Conservation (phyloP, 2,329 filamentous ascomycete genomes). For the Alternaria triticina region DNA sequence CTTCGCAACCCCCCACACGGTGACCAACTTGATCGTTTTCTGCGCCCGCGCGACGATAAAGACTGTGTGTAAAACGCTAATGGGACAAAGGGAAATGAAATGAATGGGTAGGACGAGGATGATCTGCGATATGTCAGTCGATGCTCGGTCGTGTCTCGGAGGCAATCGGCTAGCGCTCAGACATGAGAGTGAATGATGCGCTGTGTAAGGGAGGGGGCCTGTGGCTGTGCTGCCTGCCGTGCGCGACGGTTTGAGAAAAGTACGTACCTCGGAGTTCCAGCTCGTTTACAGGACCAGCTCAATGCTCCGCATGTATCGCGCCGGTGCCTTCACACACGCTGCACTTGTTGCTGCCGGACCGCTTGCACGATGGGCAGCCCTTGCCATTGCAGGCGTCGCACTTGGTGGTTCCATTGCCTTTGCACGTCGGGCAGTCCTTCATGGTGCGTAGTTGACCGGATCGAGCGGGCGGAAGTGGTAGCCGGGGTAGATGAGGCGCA, state of each 20-base stretch:
- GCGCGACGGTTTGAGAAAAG: neutral
- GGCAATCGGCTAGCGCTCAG: conserved; percentile 3
- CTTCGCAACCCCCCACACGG: conserved; percentile 1
- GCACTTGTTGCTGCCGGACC: conserved; percentile 35
- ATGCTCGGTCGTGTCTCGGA: conserved; percentile 2
- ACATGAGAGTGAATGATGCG: neutral
- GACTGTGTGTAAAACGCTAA: conserved; percentile 3
- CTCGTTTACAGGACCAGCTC: conserved; percentile 5
- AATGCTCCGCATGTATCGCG: conserved; percentile 40
- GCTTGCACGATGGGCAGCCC: conserved; percentile 38
- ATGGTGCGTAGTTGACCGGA: conserved; percentile 15
- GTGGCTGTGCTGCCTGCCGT: neutral
- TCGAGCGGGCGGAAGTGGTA: conserved; percentile 10
- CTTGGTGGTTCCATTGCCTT: conserved; percentile 40
- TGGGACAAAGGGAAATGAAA: conserved; percentile 10
- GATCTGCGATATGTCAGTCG: conserved; percentile 16
- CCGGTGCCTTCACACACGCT: conserved; percentile 44
- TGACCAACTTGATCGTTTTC: conserved; percentile 3
- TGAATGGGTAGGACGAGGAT: conserved; percentile 9
- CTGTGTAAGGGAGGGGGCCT: conserved; percentile 1
- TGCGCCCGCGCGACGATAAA: conserved; percentile 26
- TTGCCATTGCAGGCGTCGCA: conserved; percentile 43
- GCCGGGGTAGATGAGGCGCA: conserved; percentile 7
- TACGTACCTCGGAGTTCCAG: conserved; percentile 1
- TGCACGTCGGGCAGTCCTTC: conserved; percentile 45